phyloP scores from a whole-genome alignment of 371 early-diverging fungal genomes.

The Mortierella sp. region DNA sequence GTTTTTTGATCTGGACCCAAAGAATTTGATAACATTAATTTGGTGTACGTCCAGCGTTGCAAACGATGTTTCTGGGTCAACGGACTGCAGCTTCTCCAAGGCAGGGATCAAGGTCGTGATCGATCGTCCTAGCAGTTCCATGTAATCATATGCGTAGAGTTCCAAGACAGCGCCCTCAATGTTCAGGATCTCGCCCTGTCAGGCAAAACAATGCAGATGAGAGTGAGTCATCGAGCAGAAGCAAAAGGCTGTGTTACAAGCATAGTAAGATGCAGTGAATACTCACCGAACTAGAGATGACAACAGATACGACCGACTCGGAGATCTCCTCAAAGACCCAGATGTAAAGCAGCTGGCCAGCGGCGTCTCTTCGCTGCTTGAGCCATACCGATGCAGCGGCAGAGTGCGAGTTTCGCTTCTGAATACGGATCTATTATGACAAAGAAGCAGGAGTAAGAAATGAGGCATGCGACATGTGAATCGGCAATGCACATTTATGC shows the following conservation, averaged over 20 bases:
- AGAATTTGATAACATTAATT: constrained; percentile 67
- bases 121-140: constrained; percentile 60
- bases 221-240: background rate
- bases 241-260: too few relatives aligned
- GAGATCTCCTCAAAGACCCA: constrained; percentile 81
- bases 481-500: too few relatives aligned
- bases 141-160: constrained; percentile 65
- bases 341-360: constrained; percentile 67
- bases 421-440: constrained; percentile 65
- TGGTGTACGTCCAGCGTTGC: constrained; percentile 56
- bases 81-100: constrained; percentile 47
- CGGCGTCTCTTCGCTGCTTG: constrained; percentile 67
- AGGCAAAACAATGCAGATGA: constrained; percentile 3
- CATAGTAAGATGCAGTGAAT: background rate
- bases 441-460: too few relatives aligned
- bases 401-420: constrained; percentile 67
- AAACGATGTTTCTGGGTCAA: constrained; percentile 39
- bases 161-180: constrained; percentile 64
- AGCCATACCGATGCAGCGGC: constrained; percentile 78
- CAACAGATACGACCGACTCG: constrained; percentile 62
- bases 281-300: constrained; percentile 54
- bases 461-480: too few relatives aligned
- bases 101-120: constrained; percentile 62
- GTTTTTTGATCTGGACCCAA: constrained; percentile 66
- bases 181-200: constrained; percentile 64